Percentiles rank a stretch among this genome's conserved stretches.
phyloP scores from a whole-genome alignment of 768 basidiomycete species.

The Clitopilus hobsonii region DNA sequence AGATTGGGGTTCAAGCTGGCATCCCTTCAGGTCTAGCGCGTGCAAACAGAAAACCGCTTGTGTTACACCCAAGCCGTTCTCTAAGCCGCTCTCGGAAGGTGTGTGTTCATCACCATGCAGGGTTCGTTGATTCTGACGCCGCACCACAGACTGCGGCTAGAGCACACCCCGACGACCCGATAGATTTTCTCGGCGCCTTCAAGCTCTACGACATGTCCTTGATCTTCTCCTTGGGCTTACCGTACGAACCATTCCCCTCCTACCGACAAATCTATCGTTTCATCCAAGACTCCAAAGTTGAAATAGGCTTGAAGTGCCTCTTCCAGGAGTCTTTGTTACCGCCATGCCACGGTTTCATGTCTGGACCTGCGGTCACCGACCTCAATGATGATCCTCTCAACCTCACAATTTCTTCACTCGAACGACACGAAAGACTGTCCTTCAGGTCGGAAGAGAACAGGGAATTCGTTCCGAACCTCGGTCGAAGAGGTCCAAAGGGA shows the following conservation, averaged over 20 bases:
- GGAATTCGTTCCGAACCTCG: no score
- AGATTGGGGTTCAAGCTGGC: slow-evolving; percentile 21
- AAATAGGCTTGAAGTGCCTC: no score
- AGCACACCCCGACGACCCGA: not conserved
- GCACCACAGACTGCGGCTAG: not conserved
- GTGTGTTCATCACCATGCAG: not conserved
- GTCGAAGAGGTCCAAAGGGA: not conserved
- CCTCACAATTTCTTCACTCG: no score
- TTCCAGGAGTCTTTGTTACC: no score
- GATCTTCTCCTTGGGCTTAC: not conserved
- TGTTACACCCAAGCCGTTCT: not conserved
- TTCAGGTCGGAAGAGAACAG: no score
- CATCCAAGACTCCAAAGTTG: not conserved
- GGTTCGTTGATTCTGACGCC: not conserved
- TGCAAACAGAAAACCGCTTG: not conserved
- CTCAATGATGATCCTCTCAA: no score
- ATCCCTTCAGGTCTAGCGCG: not conserved
- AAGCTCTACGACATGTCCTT: not conserved
- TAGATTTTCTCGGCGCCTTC: not conserved
- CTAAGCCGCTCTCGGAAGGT: not conserved
- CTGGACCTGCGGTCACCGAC: no score
- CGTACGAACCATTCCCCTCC: not conserved
- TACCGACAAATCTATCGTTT: not conserved
- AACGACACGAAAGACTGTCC: no score
- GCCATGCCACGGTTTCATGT: no score